Conservation (phyloP, 2,329 filamentous ascomycete species). For the Microdochium bolleyi region DNA sequence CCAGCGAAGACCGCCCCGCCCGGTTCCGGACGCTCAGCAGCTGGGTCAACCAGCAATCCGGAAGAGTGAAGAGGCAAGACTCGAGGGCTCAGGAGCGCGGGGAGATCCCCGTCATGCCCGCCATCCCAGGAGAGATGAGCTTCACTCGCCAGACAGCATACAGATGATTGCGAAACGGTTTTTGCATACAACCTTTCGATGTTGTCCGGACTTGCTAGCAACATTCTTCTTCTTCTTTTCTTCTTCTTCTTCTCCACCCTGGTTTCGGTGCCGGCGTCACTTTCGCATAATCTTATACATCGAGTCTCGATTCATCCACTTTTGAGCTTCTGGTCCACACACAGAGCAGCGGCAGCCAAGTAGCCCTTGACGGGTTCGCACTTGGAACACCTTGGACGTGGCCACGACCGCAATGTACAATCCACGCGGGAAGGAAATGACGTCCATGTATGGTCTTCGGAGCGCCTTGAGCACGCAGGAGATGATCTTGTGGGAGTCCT, state of each 20-base stretch:
- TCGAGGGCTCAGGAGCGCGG: conserved; percentile 23
- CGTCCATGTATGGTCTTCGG: too few species aligned
- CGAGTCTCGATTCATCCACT: background rate
- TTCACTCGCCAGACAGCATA: conserved; percentile 13
- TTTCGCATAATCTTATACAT: background rate
- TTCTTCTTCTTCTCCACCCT: background rate
- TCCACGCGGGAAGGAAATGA: too few species aligned
- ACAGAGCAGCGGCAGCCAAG: background rate
- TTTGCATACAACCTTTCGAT: background rate
- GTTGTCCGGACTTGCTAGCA: background rate
- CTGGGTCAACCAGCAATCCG: conserved; percentile 59
- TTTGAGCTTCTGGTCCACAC: background rate
- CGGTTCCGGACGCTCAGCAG: conserved; percentile 51
- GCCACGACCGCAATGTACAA: background rate
- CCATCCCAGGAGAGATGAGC: conserved; percentile 13
- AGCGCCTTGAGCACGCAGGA: too few species aligned
- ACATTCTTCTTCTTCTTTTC: background rate
- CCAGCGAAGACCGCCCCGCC: conserved; percentile 44
- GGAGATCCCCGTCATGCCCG: conserved; percentile 16
- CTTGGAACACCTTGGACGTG: background rate
- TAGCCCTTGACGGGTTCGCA: background rate
- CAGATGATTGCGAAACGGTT: too few species aligned
- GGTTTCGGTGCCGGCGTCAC: background rate
- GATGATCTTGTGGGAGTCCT: too few species aligned
- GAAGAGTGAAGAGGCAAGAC: conserved; percentile 39